These are phyloP conservation scores for Fennellomyces sp. DNA, from an alignment of 371 early-diverging fungal species.

Conservation along the genomic window DNA sequence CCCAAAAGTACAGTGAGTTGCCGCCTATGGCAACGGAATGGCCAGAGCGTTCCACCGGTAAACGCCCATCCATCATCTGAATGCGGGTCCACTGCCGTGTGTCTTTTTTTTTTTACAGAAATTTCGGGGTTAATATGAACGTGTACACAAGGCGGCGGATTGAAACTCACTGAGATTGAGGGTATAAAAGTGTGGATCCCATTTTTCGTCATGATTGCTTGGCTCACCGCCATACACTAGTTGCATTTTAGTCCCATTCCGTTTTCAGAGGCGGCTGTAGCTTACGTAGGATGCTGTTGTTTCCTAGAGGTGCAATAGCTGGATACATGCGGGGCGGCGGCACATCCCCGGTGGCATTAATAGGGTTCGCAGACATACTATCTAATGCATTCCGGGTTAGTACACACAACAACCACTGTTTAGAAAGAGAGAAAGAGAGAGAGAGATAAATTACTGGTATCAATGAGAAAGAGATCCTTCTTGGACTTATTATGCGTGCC, in stretches of 20 bases:
- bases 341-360: constrained; percentile 37
- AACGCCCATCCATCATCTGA: constrained; percentile 45
- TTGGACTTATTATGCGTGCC: constrained; percentile 51
- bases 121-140: background rate
- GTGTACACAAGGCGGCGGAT: background rate
- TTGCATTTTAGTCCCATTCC: background rate
- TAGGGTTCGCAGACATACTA: constrained; percentile 28
- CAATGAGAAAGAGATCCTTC: constrained; percentile 63
- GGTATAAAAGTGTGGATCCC: constrained; percentile 43
- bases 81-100: constrained; percentile 54
- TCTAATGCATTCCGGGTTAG: constrained; percentile 15
- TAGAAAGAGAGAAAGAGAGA: too few relatives aligned
- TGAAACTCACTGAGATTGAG: constrained; percentile 31
- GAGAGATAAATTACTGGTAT: constrained; percentile 63
- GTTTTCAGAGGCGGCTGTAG: background rate
- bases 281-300: constrained; percentile 37
- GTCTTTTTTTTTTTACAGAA: constrained; percentile 9
- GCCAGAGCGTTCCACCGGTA: constrained; percentile 67
- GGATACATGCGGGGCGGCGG: constrained; percentile 35
- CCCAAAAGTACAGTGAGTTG: constrained; percentile 69
- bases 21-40: constrained; percentile 69
- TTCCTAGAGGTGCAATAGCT: constrained; percentile 27
- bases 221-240: constrained; percentile 52
- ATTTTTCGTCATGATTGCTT: constrained; percentile 32
- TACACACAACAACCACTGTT: constrained; percentile 13